Conservation (phyloP, 2,329 filamentous ascomycete genomes). For the Lasiodiplodia sp. region DNA sequence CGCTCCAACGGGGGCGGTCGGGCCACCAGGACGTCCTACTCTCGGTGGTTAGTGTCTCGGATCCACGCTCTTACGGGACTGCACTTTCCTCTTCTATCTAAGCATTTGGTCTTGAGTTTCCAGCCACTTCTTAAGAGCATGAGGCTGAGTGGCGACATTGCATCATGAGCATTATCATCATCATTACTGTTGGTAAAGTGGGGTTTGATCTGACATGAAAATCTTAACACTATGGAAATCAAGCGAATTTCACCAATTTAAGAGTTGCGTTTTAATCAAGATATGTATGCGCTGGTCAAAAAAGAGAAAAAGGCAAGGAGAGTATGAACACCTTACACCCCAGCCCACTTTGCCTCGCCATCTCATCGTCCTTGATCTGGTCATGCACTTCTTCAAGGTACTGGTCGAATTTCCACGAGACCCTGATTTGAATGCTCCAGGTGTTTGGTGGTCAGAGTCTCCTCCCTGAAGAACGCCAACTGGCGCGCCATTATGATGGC, state of each 20-base stretch:
- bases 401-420: background rate
- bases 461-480: conserved; percentile 37
- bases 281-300: background rate
- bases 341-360: background rate
- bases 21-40: rapidly evolving
- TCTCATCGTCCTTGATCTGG: background rate
- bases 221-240: too few species aligned
- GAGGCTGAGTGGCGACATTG: too few species aligned
- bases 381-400: conserved; percentile 9
- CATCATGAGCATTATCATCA: too few species aligned
- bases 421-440: background rate
- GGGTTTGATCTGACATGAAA: too few species aligned
- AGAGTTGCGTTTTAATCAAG: background rate
- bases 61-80: too few species aligned
- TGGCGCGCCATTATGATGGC: conserved; percentile 43
- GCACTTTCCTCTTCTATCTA: too few species aligned
- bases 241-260: too few species aligned
- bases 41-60: too few species aligned
- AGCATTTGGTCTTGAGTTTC: too few species aligned
- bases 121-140: too few species aligned
- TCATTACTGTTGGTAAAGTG: too few species aligned
- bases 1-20: too few species aligned
- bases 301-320: background rate
- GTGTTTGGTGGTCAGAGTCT: background rate
- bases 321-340: background rate